Evolutionary conservation across 208 protist genomes (phyloP).

Genomic region (Leishmania turanica): DNA sequence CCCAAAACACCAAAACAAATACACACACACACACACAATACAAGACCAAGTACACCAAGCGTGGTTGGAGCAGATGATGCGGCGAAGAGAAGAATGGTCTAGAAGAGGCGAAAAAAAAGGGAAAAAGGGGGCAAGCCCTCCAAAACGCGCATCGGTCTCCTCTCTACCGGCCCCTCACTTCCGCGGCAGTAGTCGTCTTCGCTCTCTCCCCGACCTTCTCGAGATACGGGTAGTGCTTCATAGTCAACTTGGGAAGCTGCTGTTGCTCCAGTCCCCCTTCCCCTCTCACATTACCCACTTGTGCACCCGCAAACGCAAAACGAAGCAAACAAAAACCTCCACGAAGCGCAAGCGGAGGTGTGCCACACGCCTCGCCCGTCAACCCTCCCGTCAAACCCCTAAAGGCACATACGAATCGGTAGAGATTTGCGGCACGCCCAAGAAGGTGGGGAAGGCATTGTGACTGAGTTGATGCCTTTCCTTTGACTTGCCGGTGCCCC

Average conservation of each 20-base stretch:
- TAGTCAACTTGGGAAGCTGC: neutral
- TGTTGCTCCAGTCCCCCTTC: neutral
- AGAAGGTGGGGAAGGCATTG: neutral
- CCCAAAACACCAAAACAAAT: neutral
- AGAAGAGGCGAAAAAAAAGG: neutral
- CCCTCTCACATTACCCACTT: neutral
- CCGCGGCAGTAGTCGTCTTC: neutral
- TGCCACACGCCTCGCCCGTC: neutral
- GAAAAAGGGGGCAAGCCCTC: neutral
- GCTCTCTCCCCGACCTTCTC: neutral
- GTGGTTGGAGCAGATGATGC: constrained; percentile 3
- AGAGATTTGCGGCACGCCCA: neutral
- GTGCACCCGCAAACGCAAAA: neutral
- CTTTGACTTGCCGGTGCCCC: neutral
- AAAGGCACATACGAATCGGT: neutral
- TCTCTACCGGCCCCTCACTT: neutral
- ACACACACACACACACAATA: neutral
- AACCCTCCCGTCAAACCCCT: neutral
- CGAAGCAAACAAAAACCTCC: neutral
- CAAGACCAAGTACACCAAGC: neutral
- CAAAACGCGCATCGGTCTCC: neutral
- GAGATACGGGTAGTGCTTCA: neutral
- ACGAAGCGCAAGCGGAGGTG: neutral
- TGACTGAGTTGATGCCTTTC: neutral
- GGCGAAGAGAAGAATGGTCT: neutral